Conservation (phyloP, 1,139 yeast species). For the Debaryomycetaceae sp. region DNA sequence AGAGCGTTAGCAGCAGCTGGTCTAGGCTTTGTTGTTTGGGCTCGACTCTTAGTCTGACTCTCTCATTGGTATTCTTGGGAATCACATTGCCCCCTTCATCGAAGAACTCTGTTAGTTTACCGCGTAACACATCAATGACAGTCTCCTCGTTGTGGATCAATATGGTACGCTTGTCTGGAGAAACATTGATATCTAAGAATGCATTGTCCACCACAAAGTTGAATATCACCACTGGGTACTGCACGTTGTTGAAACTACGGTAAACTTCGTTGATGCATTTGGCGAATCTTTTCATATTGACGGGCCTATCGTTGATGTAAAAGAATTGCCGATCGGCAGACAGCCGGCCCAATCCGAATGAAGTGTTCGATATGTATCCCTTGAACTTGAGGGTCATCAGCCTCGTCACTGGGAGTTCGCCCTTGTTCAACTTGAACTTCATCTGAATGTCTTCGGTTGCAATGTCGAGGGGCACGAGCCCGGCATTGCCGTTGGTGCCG, state of each 20-base stretch:
- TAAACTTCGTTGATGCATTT: conserved; percentile 72
- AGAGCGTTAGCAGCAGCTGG: too few relatives aligned
- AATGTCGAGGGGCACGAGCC: conserved; percentile 47
- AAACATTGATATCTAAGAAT: conserved; percentile 73
- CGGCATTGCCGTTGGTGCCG: conserved; percentile 62
- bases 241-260: conserved; percentile 64
- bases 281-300: conserved; percentile 49
- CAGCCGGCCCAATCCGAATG: conserved; percentile 73
- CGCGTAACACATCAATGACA: conserved; percentile 49
- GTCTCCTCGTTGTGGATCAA: conserved; percentile 62
- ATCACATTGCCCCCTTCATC: conserved; percentile 41
- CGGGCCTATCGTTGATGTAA: conserved; percentile 75
- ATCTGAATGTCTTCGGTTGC: conserved; percentile 18
- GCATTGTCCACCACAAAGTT: conserved; percentile 51
- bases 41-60: conserved; percentile 6
- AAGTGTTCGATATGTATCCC: conserved; percentile 71
- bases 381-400: conserved; percentile 24
- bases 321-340: conserved; percentile 71
- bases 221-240: conserved; percentile 67
- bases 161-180: conserved; percentile 83
- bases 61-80: conserved; percentile 23
- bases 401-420: conserved; percentile 12
- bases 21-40: conserved; percentile 3
- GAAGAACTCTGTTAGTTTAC: conserved; percentile 37
- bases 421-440: conserved; percentile 15